A percentile compares a stretch with the other conserved stretches of the same genome.
Conservation (phyloP, 345 rosid genomes). For the Chamaenerion angustifolium region DNA sequence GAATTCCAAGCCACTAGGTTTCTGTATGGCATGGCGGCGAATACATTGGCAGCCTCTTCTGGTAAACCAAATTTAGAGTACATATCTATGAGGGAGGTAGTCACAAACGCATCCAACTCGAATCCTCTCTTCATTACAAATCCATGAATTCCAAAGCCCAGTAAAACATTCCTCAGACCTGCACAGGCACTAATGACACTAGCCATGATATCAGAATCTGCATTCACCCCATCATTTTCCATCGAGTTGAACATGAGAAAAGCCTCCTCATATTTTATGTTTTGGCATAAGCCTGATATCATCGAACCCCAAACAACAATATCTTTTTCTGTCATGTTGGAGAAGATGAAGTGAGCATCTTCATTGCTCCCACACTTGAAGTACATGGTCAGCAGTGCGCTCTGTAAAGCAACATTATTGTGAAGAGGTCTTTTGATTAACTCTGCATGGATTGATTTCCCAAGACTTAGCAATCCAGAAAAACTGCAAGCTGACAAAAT, state of each 20-base stretch:
- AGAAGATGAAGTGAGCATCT: constrained; percentile 39
- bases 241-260: constrained; percentile 28
- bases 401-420: constrained; percentile 22
- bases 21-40: constrained; percentile 32
- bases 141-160: constrained; percentile 46
- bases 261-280: constrained; percentile 41
- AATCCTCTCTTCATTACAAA: constrained; percentile 36
- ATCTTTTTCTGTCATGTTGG: constrained; percentile 36
- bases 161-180: constrained; percentile 29
- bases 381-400: constrained; percentile 48
- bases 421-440: constrained; percentile 38
- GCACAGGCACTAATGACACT: constrained; percentile 41
- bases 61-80: constrained; percentile 56
- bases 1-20: constrained; percentile 72
- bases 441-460: constrained; percentile 57
- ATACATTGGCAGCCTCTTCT: constrained; percentile 39
- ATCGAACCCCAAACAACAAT: constrained; percentile 62
- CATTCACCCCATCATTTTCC: constrained; percentile 30
- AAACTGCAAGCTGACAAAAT: constrained; percentile 35
- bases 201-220: constrained; percentile 54
- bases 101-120: constrained; percentile 38
- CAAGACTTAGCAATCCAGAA: constrained; percentile 26
- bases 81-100: constrained; percentile 62
- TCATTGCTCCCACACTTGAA: constrained; percentile 28
- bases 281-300: constrained; percentile 58